Percentiles rank a stretch among this genome's conserved stretches.
Conservation (phyloP, 2,329 filamentous ascomycete genomes). For the Sclerotinia sclerotiorum region DNA sequence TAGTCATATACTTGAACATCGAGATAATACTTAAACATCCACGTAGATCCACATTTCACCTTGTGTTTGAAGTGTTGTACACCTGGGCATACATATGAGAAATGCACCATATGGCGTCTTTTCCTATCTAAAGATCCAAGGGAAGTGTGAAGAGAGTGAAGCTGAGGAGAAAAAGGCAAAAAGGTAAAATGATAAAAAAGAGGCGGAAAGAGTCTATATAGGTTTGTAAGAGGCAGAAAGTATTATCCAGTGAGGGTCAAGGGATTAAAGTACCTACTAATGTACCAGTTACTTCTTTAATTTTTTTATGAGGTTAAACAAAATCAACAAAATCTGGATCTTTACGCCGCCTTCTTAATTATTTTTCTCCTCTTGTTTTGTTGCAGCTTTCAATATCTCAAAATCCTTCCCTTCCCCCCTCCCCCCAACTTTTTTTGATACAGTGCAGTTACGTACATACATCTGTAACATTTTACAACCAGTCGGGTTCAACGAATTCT, state of each 20-base stretch:
- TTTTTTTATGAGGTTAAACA: neutral
- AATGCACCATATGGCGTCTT: neutral
- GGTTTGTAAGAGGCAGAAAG: neutral
- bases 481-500: constrained; percentile 3
- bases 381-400: neutral
- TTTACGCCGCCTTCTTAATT: constrained; percentile 9
- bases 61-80: constrained; percentile 15
- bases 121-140: neutral
- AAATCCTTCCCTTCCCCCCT: neutral
- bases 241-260: neutral
- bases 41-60: neutral
- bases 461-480: neutral
- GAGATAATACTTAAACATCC: too few species aligned
- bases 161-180: neutral
- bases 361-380: constrained; percentile 2
- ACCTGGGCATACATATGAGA: constrained; percentile 3
- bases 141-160: neutral
- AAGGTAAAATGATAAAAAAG: neutral
- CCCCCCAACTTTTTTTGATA: neutral
- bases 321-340: neutral
- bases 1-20: too few species aligned
- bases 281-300: too few species aligned
- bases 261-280: neutral
- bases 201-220: neutral
- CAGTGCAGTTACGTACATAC: neutral